Evolutionary conservation across 805 yeast genomes (phyloP).

Genomic region (Metschnikowia cubensis): DNA sequence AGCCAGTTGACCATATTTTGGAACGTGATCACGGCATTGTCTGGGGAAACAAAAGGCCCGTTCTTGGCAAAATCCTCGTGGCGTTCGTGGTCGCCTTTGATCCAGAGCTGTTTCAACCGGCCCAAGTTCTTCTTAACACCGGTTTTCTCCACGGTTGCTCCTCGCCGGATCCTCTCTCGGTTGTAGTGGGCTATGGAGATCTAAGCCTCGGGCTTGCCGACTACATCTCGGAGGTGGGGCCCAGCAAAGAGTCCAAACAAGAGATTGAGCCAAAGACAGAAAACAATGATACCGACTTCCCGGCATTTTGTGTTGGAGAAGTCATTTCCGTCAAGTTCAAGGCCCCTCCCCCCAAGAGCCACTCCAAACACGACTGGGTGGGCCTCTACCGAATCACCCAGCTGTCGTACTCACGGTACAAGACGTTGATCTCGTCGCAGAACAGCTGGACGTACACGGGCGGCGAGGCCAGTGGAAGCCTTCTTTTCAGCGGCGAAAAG

Average conservation of each 20-base stretch:
- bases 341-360: slow-evolving; percentile 47
- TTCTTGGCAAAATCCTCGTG: slow-evolving; percentile 74
- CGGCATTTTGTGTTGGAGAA: slow-evolving; percentile 40
- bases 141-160: slow-evolving; percentile 92
- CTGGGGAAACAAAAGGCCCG: slow-evolving; percentile 84
- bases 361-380: slow-evolving; percentile 63
- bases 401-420: slow-evolving; percentile 51
- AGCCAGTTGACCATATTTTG: slow-evolving; percentile 90
- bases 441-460: slow-evolving; percentile 62
- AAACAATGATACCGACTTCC: slow-evolving; percentile 1
- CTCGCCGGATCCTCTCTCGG: slow-evolving; percentile 80
- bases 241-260: background rate
- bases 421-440: slow-evolving; percentile 56
- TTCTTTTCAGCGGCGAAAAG: slow-evolving; percentile 45
- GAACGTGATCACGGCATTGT: slow-evolving; percentile 83
- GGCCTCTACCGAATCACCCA: slow-evolving; percentile 66
- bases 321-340: slow-evolving; percentile 54
- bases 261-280: no score
- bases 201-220: slow-evolving; percentile 94
- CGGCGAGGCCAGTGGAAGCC: slow-evolving; percentile 38
- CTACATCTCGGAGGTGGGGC: slow-evolving; percentile 24
- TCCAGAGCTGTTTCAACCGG: slow-evolving; percentile 85
- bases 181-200: slow-evolving; percentile 88
- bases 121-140: slow-evolving; percentile 93
- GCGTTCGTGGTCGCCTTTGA: slow-evolving; percentile 86